These are phyloP conservation scores for Skeletonema tropicum DNA, from an alignment of 108 stramenopile genomes.

Conservation along the genomic window DNA sequence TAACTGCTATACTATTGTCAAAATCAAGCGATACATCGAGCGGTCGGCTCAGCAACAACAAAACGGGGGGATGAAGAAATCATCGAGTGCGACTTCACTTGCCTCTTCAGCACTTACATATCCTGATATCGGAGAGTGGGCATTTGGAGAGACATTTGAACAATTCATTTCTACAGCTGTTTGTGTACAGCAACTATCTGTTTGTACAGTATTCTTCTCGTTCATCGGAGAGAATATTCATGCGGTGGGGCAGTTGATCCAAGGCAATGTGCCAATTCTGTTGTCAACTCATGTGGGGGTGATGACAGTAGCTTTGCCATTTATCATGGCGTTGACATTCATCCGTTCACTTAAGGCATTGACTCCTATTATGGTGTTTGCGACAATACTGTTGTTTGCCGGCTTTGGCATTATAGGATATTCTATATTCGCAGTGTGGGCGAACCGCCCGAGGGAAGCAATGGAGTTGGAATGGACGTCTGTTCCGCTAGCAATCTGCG, in stretches of 20 bases:
- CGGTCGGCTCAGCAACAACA: neutral
- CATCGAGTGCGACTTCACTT: slow-evolving; percentile 16
- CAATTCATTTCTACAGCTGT: slow-evolving; percentile 56
- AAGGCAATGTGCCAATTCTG: slow-evolving; percentile 4
- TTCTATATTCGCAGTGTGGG: slow-evolving; percentile 53
- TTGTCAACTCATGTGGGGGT: slow-evolving; percentile 44
- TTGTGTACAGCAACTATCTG: slow-evolving; percentile 66
- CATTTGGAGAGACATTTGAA: slow-evolving; percentile 63
- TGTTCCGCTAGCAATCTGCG: slow-evolving; percentile 67
- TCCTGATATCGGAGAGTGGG: slow-evolving; percentile 75
- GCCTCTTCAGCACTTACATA: slow-evolving; percentile 57
- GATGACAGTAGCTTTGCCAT: slow-evolving; percentile 60
- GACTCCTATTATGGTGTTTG: slow-evolving; percentile 61
- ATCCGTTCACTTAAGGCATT: slow-evolving; percentile 58
- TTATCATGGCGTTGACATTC: slow-evolving; percentile 49
- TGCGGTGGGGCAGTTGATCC: slow-evolving; percentile 45
- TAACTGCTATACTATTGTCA: slow-evolving; percentile 71
- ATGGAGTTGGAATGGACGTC: slow-evolving; percentile 24
- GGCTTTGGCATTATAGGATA: slow-evolving; percentile 54
- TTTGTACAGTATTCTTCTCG: slow-evolving; percentile 79
- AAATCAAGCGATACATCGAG: slow-evolving; percentile 63
- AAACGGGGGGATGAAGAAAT: slow-evolving; percentile 16
- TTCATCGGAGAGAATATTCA: slow-evolving; percentile 74
- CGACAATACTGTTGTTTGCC: slow-evolving; percentile 45
- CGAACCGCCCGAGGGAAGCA: slow-evolving; percentile 34